Base-by-base conservation (phyloP, 495 filamentous ascomycete genomes). In the Penicillium pulvis region DNA sequence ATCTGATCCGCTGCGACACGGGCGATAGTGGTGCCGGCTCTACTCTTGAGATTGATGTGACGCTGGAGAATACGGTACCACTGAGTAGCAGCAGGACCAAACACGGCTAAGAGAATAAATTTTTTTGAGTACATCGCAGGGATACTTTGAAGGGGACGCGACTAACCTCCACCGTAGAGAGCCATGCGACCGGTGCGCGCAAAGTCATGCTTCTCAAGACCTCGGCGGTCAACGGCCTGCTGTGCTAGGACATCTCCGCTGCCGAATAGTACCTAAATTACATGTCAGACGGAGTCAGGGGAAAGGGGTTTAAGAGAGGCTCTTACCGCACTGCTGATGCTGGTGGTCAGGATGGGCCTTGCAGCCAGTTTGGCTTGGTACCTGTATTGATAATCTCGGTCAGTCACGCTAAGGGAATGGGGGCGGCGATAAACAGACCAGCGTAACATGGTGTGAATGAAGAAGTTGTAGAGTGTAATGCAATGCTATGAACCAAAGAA, bases 241-340 rank as follows among this genome's bases (percentile, higher is more conserved):
- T 98, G 94, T n/a, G 94, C 91, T 53, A 97, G 83, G 53, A 88
- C 79, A 74, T 98, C 94, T 59, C 94, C 94, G 17, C 91, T 86
- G 39, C 88, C 92, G 71, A 98, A 98, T 55, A 98, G 85, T 50
- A 97, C 73, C 87, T 89, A 43, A 11, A 28, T n/a, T 0, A 20
- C 14, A 14, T 35, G 26, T 46, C 30, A 49, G 54, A 12, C 28
- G 42, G 11, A 44, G 11, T 4, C 31, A 41, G 7, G 24, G 2
- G 14, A 49, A 19, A 17, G 60, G 16, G 26, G 14, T 71, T 77
- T 51, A 75, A 41, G 12, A 31, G 33, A 60, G 26, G 28, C 12
- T 68, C 80, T 51, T 77, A 87, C 84, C 30, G 89, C 86, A 31
- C 92, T 95, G 48, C 91, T 96, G 56, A 96, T 71, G 69, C 87